phyloP scores from a whole-genome alignment of 2,329 filamentous ascomycete species.

The Aspergillus cejpii region DNA sequence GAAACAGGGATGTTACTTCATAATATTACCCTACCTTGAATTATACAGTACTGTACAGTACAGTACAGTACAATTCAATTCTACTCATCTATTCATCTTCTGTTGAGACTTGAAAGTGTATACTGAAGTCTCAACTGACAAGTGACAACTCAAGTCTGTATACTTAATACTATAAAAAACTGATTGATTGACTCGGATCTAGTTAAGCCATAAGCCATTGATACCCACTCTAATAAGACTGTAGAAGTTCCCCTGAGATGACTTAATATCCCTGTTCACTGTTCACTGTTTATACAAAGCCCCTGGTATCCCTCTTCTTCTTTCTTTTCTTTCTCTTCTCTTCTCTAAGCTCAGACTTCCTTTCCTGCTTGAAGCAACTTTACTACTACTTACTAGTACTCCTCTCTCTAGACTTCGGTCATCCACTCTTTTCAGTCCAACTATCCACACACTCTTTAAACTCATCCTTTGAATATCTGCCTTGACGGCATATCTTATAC shows the following conservation, averaged over 20 bases:
- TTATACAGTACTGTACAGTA: too few species aligned
- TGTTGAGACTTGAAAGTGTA: too few species aligned
- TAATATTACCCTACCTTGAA: too few species aligned
- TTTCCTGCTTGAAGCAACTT: slow-evolving; percentile 29
- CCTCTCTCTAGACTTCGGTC: slow-evolving; percentile 43
- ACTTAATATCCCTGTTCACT: slow-evolving; percentile 38
- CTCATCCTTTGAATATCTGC: slow-evolving; percentile 15
- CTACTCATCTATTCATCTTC: too few species aligned
- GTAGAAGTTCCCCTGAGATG: slow-evolving; percentile 21
- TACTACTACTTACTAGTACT: too few species aligned
- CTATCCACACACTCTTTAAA: slow-evolving; percentile 30
- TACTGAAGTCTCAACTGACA: too few species aligned
- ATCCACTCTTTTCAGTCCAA: slow-evolving; percentile 39
- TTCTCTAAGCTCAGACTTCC: slow-evolving; percentile 30
- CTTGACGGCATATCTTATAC: slow-evolving; percentile 31
- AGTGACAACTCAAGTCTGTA: too few species aligned
- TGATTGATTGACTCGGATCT: not conserved
- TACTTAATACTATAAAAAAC: too few species aligned
- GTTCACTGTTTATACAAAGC: slow-evolving; percentile 38
- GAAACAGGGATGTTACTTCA: too few species aligned
- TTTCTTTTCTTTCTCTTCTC: slow-evolving; percentile 20
- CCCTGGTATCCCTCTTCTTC: slow-evolving; percentile 20
- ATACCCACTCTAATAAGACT: too few species aligned
- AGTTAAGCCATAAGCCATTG: not conserved
- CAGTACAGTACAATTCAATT: too few species aligned